Percentiles rank a stretch among this genome's conserved stretches.
Evolutionary conservation across 1,139 yeast genomes (phyloP).

Genomic region (Candida sanyaensis): DNA sequence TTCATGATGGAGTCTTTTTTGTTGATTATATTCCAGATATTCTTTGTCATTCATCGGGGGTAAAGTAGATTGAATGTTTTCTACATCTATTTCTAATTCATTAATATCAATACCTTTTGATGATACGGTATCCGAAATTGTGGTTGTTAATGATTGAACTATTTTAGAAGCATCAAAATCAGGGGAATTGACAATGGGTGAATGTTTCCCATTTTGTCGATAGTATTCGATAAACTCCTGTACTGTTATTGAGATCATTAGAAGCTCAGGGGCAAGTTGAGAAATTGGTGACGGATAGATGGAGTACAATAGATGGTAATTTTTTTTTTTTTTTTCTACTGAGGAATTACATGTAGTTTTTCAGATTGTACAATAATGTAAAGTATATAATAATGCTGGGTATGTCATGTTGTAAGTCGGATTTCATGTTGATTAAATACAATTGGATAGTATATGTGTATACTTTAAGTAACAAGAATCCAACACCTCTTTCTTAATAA

Average conservation of each 20-base stretch:
- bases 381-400: no score
- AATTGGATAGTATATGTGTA: no score
- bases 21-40: not conserved
- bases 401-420: no score
- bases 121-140: not conserved
- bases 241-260: not conserved
- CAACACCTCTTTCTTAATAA: not conserved
- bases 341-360: not conserved
- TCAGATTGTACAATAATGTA: not conserved
- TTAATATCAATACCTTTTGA: not conserved
- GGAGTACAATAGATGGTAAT: no score
- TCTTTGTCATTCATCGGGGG: not conserved
- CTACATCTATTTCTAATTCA: constrained; percentile 5
- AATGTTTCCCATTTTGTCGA: not conserved
- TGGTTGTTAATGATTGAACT: not conserved
- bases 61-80: not conserved
- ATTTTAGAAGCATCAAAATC: not conserved
- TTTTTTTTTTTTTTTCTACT: not conserved
- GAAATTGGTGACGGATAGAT: no score
- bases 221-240: not conserved
- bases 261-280: no score
- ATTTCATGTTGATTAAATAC: no score
- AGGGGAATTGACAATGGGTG: not conserved
- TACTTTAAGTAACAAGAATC: no score
- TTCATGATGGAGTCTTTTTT: constrained; percentile 2